A percentile compares a stretch with the other conserved stretches of the same genome.
phyloP scores from a whole-genome alignment of 2,329 filamentous ascomycete genomes.

The Penicillium sclerotiorum region DNA sequence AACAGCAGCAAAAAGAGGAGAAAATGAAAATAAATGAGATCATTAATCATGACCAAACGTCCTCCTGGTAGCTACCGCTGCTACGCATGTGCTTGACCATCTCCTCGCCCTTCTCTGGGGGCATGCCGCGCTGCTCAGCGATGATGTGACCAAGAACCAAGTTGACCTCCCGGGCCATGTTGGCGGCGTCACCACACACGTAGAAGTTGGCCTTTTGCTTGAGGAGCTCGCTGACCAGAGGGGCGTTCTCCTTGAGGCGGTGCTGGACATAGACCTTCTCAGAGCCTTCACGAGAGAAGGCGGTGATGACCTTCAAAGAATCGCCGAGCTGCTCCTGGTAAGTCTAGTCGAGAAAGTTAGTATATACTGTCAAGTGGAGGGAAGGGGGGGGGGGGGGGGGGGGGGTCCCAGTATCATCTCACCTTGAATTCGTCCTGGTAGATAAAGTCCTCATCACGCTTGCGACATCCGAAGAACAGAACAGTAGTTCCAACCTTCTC shows the following conservation, averaged over 20 bases:
- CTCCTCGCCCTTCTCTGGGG: constrained; percentile 88
- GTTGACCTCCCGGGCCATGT: constrained; percentile 96
- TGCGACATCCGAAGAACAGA: constrained; percentile 94
- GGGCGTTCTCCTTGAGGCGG: constrained; percentile 77
- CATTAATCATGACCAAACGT: constrained; percentile 63
- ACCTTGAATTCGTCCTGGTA: constrained; percentile 93
- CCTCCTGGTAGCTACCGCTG: constrained; percentile 92
- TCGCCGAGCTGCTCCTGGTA: constrained; percentile 83
- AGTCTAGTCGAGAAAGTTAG: constrained; percentile 58
- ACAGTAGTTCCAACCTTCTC: constrained; percentile 83
- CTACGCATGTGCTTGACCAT: constrained; percentile 96
- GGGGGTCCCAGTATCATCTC: constrained; percentile 55
- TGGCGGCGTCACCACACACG: constrained; percentile 94
- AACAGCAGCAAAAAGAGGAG: constrained; percentile 21
- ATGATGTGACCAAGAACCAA: constrained; percentile 84
- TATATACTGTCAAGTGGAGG: constrained; percentile 2
- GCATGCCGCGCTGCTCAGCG: constrained; percentile 76
- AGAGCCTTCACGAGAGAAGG: constrained; percentile 85
- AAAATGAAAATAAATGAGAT: constrained; percentile 12
- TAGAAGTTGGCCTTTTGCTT: constrained; percentile 90
- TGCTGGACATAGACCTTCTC: constrained; percentile 98
- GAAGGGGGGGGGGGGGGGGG: background rate
- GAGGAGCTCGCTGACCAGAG: constrained; percentile 84
- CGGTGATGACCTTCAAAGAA: constrained; percentile 85
- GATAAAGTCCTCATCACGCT: constrained; percentile 83